Evolutionary conservation across 2,329 filamentous ascomycete species (phyloP).

Genomic region (Xylariaceae sp.): DNA sequence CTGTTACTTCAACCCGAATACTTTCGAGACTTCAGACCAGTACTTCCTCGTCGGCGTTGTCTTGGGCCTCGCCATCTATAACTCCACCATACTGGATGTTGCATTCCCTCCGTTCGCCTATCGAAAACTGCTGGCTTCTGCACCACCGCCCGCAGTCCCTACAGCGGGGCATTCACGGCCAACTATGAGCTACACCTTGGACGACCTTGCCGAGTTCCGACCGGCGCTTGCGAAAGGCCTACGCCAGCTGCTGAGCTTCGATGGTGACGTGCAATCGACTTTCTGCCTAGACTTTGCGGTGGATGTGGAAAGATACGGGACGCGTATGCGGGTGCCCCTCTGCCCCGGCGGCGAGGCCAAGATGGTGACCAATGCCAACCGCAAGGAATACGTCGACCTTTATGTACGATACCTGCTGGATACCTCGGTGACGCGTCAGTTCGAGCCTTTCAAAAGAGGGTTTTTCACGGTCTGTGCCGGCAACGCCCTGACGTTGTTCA

Average conservation of each 20-base stretch:
- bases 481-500: constrained; percentile 80
- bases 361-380: constrained; percentile 77
- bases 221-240: constrained; percentile 72
- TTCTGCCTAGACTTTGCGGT: constrained; percentile 81
- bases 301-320: constrained; percentile 72
- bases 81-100: constrained; percentile 86
- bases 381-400: constrained; percentile 78
- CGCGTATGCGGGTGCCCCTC: constrained; percentile 60
- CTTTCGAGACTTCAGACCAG: constrained; percentile 85
- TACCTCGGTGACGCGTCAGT: constrained; percentile 70
- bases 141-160: constrained; percentile 54
- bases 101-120: constrained; percentile 86
- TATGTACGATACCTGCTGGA: constrained; percentile 80
- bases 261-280: constrained; percentile 73
- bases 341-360: constrained; percentile 67
- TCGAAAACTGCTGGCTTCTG: constrained; percentile 75
- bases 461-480: constrained; percentile 91
- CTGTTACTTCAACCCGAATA: constrained; percentile 89
- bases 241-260: constrained; percentile 70
- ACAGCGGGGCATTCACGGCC: constrained; percentile 52
- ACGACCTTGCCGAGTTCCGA: constrained; percentile 77
- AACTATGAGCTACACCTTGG: constrained; percentile 66
- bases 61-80: constrained; percentile 86
- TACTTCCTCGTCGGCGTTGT: constrained; percentile 87
- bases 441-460: constrained; percentile 88